Evolutionary conservation across 441 rosid genomes (phyloP), one percentile per base, ranked within the genome.

Genomic region (California macrophylla): DNA sequence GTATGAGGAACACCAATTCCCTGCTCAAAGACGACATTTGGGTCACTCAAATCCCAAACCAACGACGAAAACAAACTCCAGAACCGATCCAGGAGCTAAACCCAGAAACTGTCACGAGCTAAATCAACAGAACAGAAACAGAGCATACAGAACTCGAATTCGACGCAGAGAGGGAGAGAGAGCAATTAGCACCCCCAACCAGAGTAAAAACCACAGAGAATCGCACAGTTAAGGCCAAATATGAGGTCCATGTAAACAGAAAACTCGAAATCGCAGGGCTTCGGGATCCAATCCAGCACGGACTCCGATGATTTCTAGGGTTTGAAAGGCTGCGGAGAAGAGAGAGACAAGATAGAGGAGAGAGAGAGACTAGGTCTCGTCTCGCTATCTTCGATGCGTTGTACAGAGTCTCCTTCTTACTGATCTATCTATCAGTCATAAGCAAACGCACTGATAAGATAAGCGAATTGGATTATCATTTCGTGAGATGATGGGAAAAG

Each of bases 351-450:
- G 76, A 70, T 58, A 78, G 68, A 30, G 67, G 40, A 72, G 67
- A 72, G 67, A 50, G 58, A 56, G 63, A 56, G 63, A 23, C 63
- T 67, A 66, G 84, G 2, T 29, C 32, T 29, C 32, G 84, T 78
- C 85, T 86, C 85, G 92, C 91, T 83, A 80, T 87, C 90, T 89
- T 89, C 91, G 89, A 90, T 89, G 96, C 87, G 78, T 69, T 85
- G 88, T 86, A 62, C 92, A 81, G 81, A 75, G 76, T 82, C 76
- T 63, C 69, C 72, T 30, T 70, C 76, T 71, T 67, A 83, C 89
- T 71, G 78, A 78, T n/a, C 42, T 72, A 83, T 84, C 88, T 72
- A 84, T 84, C 88, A 80, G 72, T 84, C 83, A 90, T 81, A 82
- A 0, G 74, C 0, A 0, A 0, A 0, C 0, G 0, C 0, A 0